phyloP scores from a whole-genome alignment of 1,284 basidiomycete genomes.

The Cutaneotrichosporon sp. region DNA sequence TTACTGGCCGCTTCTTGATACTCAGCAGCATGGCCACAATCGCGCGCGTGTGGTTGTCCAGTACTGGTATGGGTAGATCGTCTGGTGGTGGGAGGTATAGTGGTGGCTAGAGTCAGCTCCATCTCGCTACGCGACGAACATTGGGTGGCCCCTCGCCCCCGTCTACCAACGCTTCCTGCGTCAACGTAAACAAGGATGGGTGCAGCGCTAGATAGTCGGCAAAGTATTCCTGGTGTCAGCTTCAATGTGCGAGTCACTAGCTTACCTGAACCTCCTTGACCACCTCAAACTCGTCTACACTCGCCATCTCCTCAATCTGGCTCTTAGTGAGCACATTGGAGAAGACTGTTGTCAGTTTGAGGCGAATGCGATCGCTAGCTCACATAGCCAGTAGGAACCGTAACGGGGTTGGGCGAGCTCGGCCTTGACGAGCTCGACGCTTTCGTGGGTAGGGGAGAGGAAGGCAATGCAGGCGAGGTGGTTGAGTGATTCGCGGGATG shows the following conservation, averaged over 20 bases:
- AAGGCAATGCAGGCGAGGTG: constrained; percentile 98
- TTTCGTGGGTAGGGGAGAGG: constrained; percentile 71
- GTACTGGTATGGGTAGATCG: constrained; percentile 56
- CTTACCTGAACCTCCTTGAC: constrained; percentile 91
- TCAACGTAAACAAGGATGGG: constrained; percentile 82
- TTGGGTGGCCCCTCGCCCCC: constrained; percentile 47
- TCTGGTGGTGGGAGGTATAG: constrained; percentile 55
- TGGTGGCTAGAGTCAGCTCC: constrained; percentile 35
- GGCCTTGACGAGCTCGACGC: constrained; percentile 70
- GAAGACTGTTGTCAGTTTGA: constrained; percentile 61
- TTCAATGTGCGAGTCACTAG: neutral
- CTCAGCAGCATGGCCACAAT: constrained; percentile 85
- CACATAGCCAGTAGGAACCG: constrained; percentile 95
- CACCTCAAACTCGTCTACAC: constrained; percentile 92
- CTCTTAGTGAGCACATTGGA: constrained; percentile 87
- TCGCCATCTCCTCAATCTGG: constrained; percentile 86
- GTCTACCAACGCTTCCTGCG: constrained; percentile 53
- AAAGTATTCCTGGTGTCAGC: constrained; percentile 72
- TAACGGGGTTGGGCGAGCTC: constrained; percentile 89
- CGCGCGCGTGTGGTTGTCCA: constrained; percentile 73
- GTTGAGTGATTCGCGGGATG: constrained; percentile 76
- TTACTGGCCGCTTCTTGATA: constrained; percentile 86
- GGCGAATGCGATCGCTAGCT: constrained; percentile 45
- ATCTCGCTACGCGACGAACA: constrained; percentile 20
- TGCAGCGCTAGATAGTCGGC: constrained; percentile 87